phyloP scores from a whole-genome alignment of 1,139 yeast genomes.

The Geotrichum reessii region DNA sequence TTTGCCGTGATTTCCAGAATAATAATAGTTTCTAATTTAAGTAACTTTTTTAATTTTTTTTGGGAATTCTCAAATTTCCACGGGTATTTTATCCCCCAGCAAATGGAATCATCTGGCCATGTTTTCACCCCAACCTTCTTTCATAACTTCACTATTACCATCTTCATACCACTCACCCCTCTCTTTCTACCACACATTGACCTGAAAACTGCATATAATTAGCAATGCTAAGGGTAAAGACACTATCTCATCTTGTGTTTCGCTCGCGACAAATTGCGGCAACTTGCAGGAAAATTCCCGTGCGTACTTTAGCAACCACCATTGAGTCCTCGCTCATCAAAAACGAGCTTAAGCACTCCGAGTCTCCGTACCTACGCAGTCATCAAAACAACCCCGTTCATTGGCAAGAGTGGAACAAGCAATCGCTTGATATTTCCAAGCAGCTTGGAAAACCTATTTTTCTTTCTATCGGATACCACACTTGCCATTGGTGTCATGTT shows the following conservation, averaged over 20 bases:
- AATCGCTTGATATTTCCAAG: conserved; percentile 33
- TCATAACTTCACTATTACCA: neutral
- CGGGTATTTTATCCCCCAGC: neutral
- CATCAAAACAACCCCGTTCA: conserved; percentile 30
- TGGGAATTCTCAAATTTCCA: neutral
- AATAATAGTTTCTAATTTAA: no score
- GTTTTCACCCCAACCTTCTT: neutral
- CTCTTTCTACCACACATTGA: neutral
- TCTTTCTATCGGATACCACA: conserved; percentile 37
- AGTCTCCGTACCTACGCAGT: conserved; percentile 30
- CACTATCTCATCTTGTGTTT: neutral
- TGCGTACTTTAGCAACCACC: conserved; percentile 3
- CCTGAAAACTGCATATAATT: neutral
- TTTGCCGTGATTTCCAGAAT: no score
- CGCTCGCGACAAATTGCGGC: neutral
- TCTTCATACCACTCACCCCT: neutral
- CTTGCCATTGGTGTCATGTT: conserved; percentile 41
- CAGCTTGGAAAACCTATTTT: conserved; percentile 34
- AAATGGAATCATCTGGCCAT: neutral
- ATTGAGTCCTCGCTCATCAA: conserved; percentile 5
- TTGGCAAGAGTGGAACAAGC: conserved; percentile 39
- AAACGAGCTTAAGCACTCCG: conserved; percentile 28
- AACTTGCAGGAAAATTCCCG: neutral
- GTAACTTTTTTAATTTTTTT: neutral
- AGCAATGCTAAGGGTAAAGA: conserved; percentile 3